Conservation (phyloP, 768 basidiomycete species). For the Lactarius sp. region DNA sequence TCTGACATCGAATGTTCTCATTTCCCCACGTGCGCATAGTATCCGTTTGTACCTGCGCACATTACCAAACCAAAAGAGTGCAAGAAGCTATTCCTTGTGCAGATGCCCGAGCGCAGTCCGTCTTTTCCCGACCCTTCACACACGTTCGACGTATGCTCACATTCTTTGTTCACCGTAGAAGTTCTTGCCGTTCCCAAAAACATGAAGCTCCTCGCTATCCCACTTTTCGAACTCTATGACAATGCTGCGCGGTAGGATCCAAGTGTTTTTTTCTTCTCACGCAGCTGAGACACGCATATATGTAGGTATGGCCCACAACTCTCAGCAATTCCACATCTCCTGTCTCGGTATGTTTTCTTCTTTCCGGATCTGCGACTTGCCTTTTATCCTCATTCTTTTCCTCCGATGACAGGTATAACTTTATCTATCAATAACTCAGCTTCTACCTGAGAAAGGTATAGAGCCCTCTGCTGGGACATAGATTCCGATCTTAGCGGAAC, state of each 20-base stretch:
- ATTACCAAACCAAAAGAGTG: conserved; percentile 97
- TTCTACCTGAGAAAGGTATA: background rate
- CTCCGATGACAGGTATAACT: conserved; percentile 34
- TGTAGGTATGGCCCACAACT: conserved; percentile 85
- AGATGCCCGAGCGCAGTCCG: conserved; percentile 92
- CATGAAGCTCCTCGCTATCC: conserved; percentile 97
- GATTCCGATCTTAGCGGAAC: background rate
- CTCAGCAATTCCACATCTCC: conserved; percentile 86
- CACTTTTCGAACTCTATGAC: conserved; percentile 95
- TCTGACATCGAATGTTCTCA: background rate
- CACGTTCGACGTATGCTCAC: background rate
- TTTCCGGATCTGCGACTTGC: background rate
- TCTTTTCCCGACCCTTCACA: conserved; percentile 21
- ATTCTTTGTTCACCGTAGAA: conserved; percentile 43
- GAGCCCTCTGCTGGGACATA: background rate
- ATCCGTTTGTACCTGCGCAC: conserved; percentile 92
- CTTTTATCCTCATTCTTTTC: background rate
- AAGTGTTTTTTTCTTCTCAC: background rate
- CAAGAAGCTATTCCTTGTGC: conserved; percentile 92
- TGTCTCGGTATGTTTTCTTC: conserved; percentile 59
- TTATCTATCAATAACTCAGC: conserved; percentile 25
- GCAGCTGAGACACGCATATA: background rate
- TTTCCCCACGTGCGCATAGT: conserved; percentile 42
- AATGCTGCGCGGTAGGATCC: conserved; percentile 75
- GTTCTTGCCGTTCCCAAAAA: conserved; percentile 96